These are phyloP conservation scores for Haplosporangium sp. DNA, from an alignment of 371 early-diverging fungal species.

Conservation along the genomic window DNA sequence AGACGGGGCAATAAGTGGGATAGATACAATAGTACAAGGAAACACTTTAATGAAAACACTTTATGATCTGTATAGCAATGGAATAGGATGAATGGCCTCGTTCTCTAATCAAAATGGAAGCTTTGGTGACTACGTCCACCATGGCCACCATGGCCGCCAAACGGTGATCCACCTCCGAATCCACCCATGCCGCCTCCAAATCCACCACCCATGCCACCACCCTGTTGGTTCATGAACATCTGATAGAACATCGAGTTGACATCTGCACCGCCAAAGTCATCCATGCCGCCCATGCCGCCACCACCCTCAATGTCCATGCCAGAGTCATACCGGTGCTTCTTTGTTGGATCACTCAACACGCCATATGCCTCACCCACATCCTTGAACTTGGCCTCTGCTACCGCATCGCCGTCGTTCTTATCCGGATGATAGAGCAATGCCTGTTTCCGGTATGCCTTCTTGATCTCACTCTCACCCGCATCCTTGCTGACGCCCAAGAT, in stretches of 20 bases:
- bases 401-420: conserved; percentile 73
- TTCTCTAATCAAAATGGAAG: too few relatives aligned
- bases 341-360: conserved; percentile 83
- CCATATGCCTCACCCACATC: conserved; percentile 84
- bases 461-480: conserved; percentile 88
- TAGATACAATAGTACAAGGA: too few relatives aligned
- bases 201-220: conserved; percentile 58
- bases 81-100: too few relatives aligned
- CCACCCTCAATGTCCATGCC: conserved; percentile 84
- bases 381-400: conserved; percentile 85
- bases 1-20: too few relatives aligned
- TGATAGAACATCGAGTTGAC: conserved; percentile 73
- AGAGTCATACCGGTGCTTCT: conserved; percentile 82
- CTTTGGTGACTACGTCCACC: too few relatives aligned
- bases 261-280: conserved; percentile 66
- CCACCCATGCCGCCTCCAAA: conserved; percentile 49
- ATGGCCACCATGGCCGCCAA: conserved; percentile 6
- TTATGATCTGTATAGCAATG: too few relatives aligned
- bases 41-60: too few relatives aligned
- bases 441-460: conserved; percentile 91
- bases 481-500: conserved; percentile 86
- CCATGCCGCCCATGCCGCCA: conserved; percentile 58
- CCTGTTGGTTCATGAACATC: conserved; percentile 67
- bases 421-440: conserved; percentile 83
- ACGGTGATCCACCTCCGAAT: conserved; percentile 41